Base-by-base conservation (phyloP, 2,329 filamentous ascomycete species). In the Ophiosphaerella korrae region DNA sequence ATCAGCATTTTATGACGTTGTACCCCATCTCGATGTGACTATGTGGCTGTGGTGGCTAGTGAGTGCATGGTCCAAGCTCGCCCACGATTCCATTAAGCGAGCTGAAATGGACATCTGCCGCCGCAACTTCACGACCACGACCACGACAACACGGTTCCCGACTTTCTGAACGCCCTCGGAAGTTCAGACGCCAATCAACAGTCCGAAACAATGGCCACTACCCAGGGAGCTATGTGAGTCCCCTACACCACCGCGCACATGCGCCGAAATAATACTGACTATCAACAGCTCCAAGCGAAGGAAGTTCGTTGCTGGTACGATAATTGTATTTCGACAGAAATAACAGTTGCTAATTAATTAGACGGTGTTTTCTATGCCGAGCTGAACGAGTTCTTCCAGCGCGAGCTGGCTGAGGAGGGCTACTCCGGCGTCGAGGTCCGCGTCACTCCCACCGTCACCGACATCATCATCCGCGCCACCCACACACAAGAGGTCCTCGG, bases 301-400 rank as follows among this genome's bases (percentile, higher is more conserved):
- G 86, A 93, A 81, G 77, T 79, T 81, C 79, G 73, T 82, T 67
- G 78, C 79, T 64, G 76, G 75, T 70, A 77, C 66, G 74, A 62
- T 68, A 54, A 40, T 60, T 55, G 54, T 53, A 39, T 43, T 44
- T 48, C n/a, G 42, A 42, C 39, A 33, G 18, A 21, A 21, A 21
- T 21, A 4, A 21, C 18, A 21, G 2, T 21, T 21, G 18, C 18
- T 21, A 21, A 21, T 21, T 21, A 4, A 21, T 21, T 21, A 77
- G 94, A 99, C 82, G 94, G 94, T 88, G 94, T 99, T 77, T 99
- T 99, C 90, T 99, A 97, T 83, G 94, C 94, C 85, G 94, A 99
- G 84, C 85, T 99, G 82, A 99, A 99, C 89, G 94, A 99, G 85
- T 99, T 99, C 89, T 99, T 99, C 91, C 94, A 97, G 88, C 93